Conservation (phyloP, 805 yeast genomes). For the Spathaspora passalidarum region DNA sequence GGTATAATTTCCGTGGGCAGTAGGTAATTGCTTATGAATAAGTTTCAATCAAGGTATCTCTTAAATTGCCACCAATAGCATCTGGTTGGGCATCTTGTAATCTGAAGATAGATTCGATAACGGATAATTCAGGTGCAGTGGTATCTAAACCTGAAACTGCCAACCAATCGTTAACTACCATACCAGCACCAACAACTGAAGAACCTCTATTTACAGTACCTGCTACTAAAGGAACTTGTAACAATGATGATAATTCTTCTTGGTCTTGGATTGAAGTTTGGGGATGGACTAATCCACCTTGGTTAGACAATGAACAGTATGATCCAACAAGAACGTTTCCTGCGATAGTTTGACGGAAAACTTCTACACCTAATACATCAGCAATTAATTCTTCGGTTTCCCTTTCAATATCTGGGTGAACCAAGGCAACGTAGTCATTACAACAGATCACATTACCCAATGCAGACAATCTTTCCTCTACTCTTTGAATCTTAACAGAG, state of each 20-base stretch:
- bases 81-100: conserved; percentile 90
- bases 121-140: conserved; percentile 97
- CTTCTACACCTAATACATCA: conserved; percentile 97
- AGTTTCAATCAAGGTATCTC: conserved; percentile 91
- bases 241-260: conserved; percentile 91
- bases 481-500: conserved; percentile 91
- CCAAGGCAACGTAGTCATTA: conserved; percentile 97
- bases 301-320: conserved; percentile 90
- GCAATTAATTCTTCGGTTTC: conserved; percentile 98
- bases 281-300: conserved; percentile 98
- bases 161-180: conserved; percentile 97
- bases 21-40: conserved; percentile 50
- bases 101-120: conserved; percentile 93
- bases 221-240: conserved; percentile 97
- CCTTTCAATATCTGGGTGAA: conserved; percentile 98
- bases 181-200: conserved; percentile 96
- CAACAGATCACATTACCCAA: conserved; percentile 97
- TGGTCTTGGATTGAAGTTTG: conserved; percentile 97
- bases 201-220: conserved; percentile 99
- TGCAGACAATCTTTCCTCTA: conserved; percentile 95
- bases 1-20: background rate
- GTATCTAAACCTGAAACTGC: conserved; percentile 97
- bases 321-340: conserved; percentile 97
- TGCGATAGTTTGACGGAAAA: conserved; percentile 97
- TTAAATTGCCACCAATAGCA: conserved; percentile 75